These are phyloP conservation scores for Chloranthus sessilifolius DNA, from an alignment of 164 flowering plant genomes.

Conservation along the genomic window DNA sequence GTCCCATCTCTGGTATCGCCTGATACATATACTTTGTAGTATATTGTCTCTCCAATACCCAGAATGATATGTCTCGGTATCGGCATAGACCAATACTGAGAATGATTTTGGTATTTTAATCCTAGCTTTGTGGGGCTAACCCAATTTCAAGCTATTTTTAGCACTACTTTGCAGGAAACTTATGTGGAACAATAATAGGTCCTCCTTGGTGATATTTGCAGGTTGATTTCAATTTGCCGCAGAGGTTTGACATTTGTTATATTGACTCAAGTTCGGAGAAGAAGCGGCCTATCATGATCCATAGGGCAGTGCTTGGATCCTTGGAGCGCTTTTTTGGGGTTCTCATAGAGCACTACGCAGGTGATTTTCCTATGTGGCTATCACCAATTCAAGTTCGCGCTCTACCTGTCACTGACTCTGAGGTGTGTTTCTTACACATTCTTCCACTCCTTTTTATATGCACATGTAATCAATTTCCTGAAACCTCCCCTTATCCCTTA, in stretches of 20 bases:
- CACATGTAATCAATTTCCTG: too few species aligned
- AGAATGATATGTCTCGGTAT: too few species aligned
- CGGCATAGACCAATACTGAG: too few species aligned
- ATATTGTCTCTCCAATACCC: too few species aligned
- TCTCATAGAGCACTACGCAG: slow-evolving; percentile 93
- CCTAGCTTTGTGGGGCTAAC: too few species aligned
- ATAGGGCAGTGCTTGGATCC: slow-evolving; percentile 96
- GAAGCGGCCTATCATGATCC: slow-evolving; percentile 92
- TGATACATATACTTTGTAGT: too few species aligned
- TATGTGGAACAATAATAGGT: background rate
- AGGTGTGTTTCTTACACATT: slow-evolving; percentile 46
- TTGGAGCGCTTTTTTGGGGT: slow-evolving; percentile 92
- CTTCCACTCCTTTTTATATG: too few species aligned
- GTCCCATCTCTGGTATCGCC: too few species aligned
- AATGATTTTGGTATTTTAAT: too few species aligned
- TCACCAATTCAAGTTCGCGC: slow-evolving; percentile 84
- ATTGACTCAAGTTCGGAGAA: slow-evolving; percentile 75
- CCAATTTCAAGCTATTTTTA: too few species aligned
- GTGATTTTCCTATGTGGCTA: slow-evolving; percentile 96
- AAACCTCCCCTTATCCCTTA: too few species aligned
- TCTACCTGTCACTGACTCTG: slow-evolving; percentile 82
- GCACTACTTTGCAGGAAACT: background rate
- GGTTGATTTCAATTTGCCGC: slow-evolving; percentile 95
- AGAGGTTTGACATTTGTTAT: slow-evolving; percentile 87
- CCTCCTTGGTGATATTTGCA: slow-evolving; percentile 19